Conservation (phyloP, 2,329 filamentous ascomycete genomes). For the Claviceps pazoutovae region DNA sequence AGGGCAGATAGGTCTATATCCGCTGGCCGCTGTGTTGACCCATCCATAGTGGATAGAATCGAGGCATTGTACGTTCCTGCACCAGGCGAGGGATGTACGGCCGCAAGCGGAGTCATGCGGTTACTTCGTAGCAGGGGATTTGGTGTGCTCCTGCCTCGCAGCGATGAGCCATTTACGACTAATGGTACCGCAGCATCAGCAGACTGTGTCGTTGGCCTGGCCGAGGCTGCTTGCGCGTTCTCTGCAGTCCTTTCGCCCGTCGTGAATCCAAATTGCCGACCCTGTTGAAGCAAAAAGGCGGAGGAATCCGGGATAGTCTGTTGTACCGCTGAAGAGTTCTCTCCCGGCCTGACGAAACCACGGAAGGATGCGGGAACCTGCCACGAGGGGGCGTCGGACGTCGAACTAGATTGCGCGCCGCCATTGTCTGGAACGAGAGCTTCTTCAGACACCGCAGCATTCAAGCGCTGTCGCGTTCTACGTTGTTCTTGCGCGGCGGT, state of each 20-base stretch:
- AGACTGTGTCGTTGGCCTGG: background rate
- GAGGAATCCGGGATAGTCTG: background rate
- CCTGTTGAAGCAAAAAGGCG: background rate
- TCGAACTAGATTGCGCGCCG: background rate
- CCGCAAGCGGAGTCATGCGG: background rate
- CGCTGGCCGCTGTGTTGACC: background rate
- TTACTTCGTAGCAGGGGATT: background rate
- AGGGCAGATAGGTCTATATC: constrained; percentile 1
- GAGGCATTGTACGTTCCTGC: background rate
- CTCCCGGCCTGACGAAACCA: background rate
- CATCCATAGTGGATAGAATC: background rate
- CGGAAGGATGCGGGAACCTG: background rate
- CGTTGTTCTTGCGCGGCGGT: constrained; percentile 13
- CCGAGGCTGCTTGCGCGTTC: background rate
- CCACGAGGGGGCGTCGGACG: background rate
- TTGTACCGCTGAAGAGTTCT: background rate
- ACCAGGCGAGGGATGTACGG: background rate
- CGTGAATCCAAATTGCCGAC: background rate
- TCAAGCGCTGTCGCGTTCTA: constrained; percentile 16
- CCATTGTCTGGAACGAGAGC: background rate
- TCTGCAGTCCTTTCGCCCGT: background rate
- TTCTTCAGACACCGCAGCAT: constrained; percentile 4
- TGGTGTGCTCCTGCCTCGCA: constrained; percentile 1
- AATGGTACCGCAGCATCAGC: background rate
- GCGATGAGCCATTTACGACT: constrained; percentile 2